phyloP scores from a whole-genome alignment of 306 rosid species.

The Cucurbita moschata region DNA sequence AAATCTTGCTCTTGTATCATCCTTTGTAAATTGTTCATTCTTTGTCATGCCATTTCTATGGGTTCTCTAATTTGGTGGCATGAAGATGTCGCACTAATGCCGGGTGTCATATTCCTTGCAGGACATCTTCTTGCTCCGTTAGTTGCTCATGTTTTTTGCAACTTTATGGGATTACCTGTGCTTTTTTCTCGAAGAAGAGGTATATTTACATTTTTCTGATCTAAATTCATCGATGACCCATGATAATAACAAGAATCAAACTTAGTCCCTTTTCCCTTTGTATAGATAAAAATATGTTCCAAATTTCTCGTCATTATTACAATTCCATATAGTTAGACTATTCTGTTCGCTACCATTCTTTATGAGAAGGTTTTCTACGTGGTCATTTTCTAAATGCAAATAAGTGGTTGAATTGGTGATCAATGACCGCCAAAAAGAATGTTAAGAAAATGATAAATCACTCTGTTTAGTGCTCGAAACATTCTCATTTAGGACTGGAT shows the following conservation, averaged over 20 bases:
- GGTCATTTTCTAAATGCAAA: neutral
- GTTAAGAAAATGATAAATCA: neutral
- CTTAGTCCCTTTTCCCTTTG: neutral
- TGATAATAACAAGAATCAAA: neutral
- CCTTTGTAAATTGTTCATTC: neutral
- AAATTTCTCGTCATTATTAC: neutral
- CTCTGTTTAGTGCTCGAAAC: neutral
- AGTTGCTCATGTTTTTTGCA: slow-evolving; percentile 73
- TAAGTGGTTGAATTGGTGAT: neutral
- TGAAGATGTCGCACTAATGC: neutral
- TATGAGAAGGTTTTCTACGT: neutral
- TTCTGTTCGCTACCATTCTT: neutral
- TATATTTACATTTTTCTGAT: slow-evolving; percentile 18
- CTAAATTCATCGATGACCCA: neutral
- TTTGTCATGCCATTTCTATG: neutral
- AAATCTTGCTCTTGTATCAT: neutral
- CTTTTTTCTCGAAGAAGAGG: slow-evolving; percentile 47
- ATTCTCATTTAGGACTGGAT: neutral
- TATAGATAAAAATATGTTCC: neutral
- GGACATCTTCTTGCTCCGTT: slow-evolving; percentile 77
- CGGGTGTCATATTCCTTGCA: slow-evolving; percentile 21
- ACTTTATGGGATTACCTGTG: slow-evolving; percentile 79
- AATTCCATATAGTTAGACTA: neutral
- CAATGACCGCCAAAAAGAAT: neutral
- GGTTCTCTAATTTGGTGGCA: neutral